Conservation (phyloP, 306 rosid genomes). For the Vigna trinervia region DNA sequence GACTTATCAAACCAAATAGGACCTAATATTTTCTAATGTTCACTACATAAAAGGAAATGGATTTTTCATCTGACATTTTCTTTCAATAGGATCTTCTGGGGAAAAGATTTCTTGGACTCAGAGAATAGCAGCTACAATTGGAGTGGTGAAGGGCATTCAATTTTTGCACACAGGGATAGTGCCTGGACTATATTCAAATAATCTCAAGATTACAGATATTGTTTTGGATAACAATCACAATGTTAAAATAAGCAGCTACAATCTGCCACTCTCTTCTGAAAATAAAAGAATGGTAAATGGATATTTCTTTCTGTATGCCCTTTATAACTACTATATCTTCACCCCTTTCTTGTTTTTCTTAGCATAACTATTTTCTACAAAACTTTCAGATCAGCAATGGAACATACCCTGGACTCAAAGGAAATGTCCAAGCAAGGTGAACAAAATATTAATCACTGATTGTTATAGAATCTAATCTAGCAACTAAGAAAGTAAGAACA, state of each 20-base stretch:
- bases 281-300: slow-evolving; percentile 61
- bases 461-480: slow-evolving; percentile 1
- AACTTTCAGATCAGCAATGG: slow-evolving; percentile 60
- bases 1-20: slow-evolving; percentile 1
- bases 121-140: slow-evolving; percentile 86
- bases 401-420: slow-evolving; percentile 60
- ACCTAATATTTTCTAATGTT: neutral
- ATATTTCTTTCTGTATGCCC: neutral
- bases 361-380: slow-evolving; percentile 26
- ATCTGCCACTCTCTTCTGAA: slow-evolving; percentile 68
- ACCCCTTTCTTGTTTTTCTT: slow-evolving; percentile 17
- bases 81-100: slow-evolving; percentile 61
- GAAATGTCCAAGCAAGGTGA: slow-evolving; percentile 68
- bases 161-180: slow-evolving; percentile 94
- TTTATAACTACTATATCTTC: slow-evolving; percentile 19
- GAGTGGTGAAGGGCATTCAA: slow-evolving; percentile 86
- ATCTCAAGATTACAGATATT: slow-evolving; percentile 83
- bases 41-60: slow-evolving; percentile 9
- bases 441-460: slow-evolving; percentile 21
- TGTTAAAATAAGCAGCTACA: slow-evolving; percentile 79
- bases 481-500: neutral
- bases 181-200: slow-evolving; percentile 83
- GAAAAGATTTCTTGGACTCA: slow-evolving; percentile 80
- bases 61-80: slow-evolving; percentile 30
- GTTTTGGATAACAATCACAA: slow-evolving; percentile 74